Conservation (phyloP, 768 basidiomycete species). For the Boletus eberwhitei region DNA sequence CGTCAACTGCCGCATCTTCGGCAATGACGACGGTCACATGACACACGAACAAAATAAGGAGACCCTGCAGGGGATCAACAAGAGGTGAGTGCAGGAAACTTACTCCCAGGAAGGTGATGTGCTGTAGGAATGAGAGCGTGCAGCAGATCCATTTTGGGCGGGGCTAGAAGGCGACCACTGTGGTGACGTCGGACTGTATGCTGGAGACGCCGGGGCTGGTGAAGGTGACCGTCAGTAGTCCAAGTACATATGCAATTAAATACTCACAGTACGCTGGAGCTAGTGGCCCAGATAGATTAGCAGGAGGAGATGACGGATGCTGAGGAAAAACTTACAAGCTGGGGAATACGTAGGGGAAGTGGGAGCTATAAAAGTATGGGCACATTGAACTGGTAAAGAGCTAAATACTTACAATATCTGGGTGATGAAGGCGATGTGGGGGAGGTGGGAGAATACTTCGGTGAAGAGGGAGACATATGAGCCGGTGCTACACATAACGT, state of each 20-base stretch:
- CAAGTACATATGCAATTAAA: background rate
- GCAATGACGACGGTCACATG: constrained; percentile 5
- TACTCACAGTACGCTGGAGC: constrained; percentile 78
- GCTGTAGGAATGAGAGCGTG: constrained; percentile 42
- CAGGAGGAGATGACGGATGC: background rate
- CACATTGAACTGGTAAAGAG: background rate
- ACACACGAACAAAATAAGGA: constrained; percentile 2
- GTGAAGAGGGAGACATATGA: constrained; percentile 85
- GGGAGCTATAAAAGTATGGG: constrained; percentile 50
- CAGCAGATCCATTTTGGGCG: constrained; percentile 47
- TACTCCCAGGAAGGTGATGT: constrained; percentile 54
- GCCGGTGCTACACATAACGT: constrained; percentile 53
- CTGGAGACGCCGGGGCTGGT: constrained; percentile 78
- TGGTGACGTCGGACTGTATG: constrained; percentile 85
- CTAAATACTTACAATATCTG: constrained; percentile 70
- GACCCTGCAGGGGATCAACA: constrained; percentile 9
- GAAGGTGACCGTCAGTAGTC: constrained; percentile 14
- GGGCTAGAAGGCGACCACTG: constrained; percentile 80
- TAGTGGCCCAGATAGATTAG: constrained; percentile 24
- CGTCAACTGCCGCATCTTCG: constrained; percentile 4
- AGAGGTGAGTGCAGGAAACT: constrained; percentile 7
- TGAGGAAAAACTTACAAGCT: constrained; percentile 57
- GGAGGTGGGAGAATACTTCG: constrained; percentile 91
- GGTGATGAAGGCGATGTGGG: constrained; percentile 91
- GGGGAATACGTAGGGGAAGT: constrained; percentile 88